Percentiles rank a stretch among this genome's conserved stretches.
phyloP scores from a whole-genome alignment of 1,284 basidiomycete genomes.

The Ustilago trichophora region DNA sequence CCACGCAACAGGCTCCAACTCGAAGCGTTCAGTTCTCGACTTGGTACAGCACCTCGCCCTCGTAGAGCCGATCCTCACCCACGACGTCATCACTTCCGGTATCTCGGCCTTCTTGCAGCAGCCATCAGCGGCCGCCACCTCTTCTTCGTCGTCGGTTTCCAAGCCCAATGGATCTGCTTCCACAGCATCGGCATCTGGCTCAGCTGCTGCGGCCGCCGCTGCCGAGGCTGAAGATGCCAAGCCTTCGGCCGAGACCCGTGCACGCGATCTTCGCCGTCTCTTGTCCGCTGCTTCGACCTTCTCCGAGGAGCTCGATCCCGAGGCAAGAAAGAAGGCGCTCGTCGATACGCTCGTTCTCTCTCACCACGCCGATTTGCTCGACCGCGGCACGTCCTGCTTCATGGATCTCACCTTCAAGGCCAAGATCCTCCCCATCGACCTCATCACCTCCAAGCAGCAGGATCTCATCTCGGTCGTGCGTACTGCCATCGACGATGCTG shows the following conservation, averaged over 20 bases:
- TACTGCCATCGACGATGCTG: constrained; percentile 30
- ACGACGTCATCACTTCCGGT: constrained; percentile 37
- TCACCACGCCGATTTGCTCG: constrained; percentile 55
- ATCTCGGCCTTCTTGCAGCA: constrained; percentile 39
- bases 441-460: constrained; percentile 48
- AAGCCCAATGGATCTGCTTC: constrained; percentile 25
- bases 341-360: constrained; percentile 58
- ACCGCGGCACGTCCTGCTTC: constrained; percentile 50
- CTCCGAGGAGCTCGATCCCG: constrained; percentile 24
- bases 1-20: constrained; percentile 30
- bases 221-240: constrained; percentile 41
- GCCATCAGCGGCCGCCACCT: background rate
- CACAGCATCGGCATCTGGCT: constrained; percentile 4
- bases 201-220: constrained; percentile 13
- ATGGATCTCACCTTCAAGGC: constrained; percentile 60
- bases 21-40: constrained; percentile 24
- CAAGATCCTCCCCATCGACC: constrained; percentile 50
- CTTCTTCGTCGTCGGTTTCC: constrained; percentile 10
- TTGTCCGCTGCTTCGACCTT: constrained; percentile 48
- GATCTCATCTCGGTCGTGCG: constrained; percentile 42
- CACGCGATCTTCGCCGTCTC: constrained; percentile 41
- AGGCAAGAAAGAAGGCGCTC: constrained; percentile 41
- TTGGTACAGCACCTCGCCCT: constrained; percentile 24
- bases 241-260: constrained; percentile 36
- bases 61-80: constrained; percentile 33